Base-by-base conservation (phyloP, 2,329 filamentous ascomycete species). In the Drechmeria coniospora region DNA sequence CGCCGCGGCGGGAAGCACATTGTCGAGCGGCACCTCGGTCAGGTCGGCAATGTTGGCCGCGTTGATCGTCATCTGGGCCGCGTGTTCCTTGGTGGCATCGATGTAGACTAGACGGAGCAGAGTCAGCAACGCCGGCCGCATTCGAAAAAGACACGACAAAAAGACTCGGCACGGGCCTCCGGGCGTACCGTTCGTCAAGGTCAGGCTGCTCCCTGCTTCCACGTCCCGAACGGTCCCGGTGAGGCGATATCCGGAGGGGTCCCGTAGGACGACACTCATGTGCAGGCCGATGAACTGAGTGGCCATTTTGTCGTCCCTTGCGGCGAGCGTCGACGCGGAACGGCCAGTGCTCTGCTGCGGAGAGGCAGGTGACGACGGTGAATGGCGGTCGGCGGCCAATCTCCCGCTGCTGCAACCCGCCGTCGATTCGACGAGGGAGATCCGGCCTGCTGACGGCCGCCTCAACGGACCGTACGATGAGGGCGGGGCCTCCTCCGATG, bases 261-360 rank as follows among this genome's bases (percentile, higher is more conserved):
- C 61, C 42, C 65, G 68, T 37, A 90, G 63, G 20, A 75, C 77
- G 43, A 90, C 74, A 34, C 73, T 58, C 54, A 90, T 81, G 34
- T 76, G 73, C 50, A 81, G 67, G 35, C 81, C 81, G 44, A 82
- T 72, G 49, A 87, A 83, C 45, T 73, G 63, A 33, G 64, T 62
- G 26, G 75, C 72, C 53, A 56, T 56, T 23, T 23, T 46, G 30
- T 23, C 15, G 19, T 20, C 7, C 31, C 11, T n/a, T 11, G 18
- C 13, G 15, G 18, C 18, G 7, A 10, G 7, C 18, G 18, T 10
- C 18, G 18, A 20, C 18, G 18, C n/a, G n/a, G n/a, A n/a, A n/a
- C n/a, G n/a, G n/a, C n/a, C n/a, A n/a, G n/a, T n/a, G n/a, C n/a
- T n/a, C n/a, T n/a, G n/a, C n/a, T n/a, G n/a, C n/a, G n/a, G n/a